Evolutionary conservation across 306 rosid genomes (phyloP).

Genomic region (Delonix regia): DNA sequence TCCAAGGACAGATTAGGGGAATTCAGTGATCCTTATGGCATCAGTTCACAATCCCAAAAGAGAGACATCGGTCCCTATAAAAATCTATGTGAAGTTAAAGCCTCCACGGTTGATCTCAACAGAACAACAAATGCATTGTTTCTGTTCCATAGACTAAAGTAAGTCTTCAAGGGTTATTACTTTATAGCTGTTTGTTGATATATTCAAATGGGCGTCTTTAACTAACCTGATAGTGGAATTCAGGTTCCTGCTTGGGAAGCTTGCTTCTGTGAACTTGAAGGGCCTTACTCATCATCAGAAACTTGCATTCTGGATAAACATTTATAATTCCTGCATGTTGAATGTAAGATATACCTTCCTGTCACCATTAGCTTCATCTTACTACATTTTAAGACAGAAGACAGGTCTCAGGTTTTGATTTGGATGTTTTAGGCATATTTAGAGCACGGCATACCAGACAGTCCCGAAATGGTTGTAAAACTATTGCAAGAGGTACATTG

Average conservation of each 20-base stretch:
- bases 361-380: neutral
- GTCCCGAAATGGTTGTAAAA: conserved; percentile 89
- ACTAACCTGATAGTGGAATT: conserved; percentile 23
- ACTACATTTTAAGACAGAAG: conserved; percentile 4
- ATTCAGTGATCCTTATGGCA: conserved; percentile 74
- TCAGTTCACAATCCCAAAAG: conserved; percentile 52
- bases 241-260: conserved; percentile 79
- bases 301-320: conserved; percentile 98
- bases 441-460: conserved; percentile 87
- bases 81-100: conserved; percentile 63
- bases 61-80: conserved; percentile 72
- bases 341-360: conserved; percentile 60
- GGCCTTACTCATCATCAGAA: conserved; percentile 90
- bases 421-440: conserved; percentile 68
- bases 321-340: conserved; percentile 86
- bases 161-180: conserved; percentile 36
- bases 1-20: conserved; percentile 59
- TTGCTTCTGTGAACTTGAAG: conserved; percentile 76
- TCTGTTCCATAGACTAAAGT: conserved; percentile 78
- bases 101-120: conserved; percentile 66
- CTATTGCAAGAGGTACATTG: conserved; percentile 87
- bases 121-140: conserved; percentile 61
- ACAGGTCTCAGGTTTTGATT: conserved; percentile 17
- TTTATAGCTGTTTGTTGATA: conserved; percentile 14
- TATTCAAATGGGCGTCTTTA: neutral